Conservation (phyloP, 1,284 basidiomycete genomes). For the Apiotrichum montevideense region DNA sequence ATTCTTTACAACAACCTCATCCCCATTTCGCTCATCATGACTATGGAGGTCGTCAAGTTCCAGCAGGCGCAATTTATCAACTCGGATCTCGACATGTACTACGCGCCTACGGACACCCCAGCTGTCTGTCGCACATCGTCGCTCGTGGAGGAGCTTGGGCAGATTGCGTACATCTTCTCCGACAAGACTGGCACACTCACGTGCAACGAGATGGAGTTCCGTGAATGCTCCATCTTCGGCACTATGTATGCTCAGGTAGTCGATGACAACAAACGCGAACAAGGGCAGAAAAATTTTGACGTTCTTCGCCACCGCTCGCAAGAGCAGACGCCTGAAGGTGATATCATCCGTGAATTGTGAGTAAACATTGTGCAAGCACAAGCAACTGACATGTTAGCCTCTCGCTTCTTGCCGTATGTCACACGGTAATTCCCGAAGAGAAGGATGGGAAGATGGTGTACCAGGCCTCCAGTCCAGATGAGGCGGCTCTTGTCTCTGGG, state of each 20-base stretch:
- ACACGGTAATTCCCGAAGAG: constrained; percentile 96
- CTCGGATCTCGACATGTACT: constrained; percentile 94
- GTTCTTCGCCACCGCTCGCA: constrained; percentile 31
- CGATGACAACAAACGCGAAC: constrained; percentile 70
- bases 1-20: constrained; percentile 99
- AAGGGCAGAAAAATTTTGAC: constrained; percentile 49
- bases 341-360: constrained; percentile 70
- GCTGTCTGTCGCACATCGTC: constrained; percentile 95
- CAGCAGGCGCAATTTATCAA: constrained; percentile 97
- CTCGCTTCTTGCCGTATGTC: constrained; percentile 87
- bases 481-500: constrained; percentile 91
- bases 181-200: constrained; percentile 99
- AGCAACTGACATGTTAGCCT: constrained; percentile 44
- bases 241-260: constrained; percentile 82
- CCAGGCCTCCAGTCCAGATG: constrained; percentile 96
- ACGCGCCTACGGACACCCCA: constrained; percentile 87
- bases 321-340: constrained; percentile 61
- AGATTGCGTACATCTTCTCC: constrained; percentile 91
- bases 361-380: constrained; percentile 2
- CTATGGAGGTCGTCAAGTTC: constrained; percentile 99
- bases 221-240: constrained; percentile 82
- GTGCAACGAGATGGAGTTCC: constrained; percentile 97
- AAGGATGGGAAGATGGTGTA: constrained; percentile 76
- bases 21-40: constrained; percentile 97
- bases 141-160: constrained; percentile 95